Percentiles rank a stretch among this genome's conserved stretches.
These are phyloP conservation scores for Aspergillus brasiliensis DNA, from an alignment of 2,329 filamentous ascomycete species.

Conservation along the genomic window DNA sequence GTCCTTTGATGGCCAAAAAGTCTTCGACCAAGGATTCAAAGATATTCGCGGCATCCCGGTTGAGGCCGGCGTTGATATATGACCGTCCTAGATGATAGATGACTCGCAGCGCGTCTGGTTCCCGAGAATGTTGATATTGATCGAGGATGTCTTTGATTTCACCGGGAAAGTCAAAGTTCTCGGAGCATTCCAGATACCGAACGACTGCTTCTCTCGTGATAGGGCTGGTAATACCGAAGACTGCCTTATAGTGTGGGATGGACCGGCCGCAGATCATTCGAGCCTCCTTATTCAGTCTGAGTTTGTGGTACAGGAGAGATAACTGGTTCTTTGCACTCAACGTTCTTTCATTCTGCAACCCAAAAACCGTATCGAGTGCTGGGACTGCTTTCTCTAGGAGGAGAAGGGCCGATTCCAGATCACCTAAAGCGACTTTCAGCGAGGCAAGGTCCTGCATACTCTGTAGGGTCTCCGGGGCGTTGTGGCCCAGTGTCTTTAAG, in stretches of 20 bases:
- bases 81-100: constrained; percentile 30
- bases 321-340: constrained; percentile 34
- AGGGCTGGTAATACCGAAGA: constrained; percentile 27
- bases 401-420: constrained; percentile 30
- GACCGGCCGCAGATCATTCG: constrained; percentile 25
- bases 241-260: constrained; percentile 29
- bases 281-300: constrained; percentile 30
- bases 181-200: constrained; percentile 29
- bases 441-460: constrained; percentile 35
- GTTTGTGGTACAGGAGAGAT: constrained; percentile 32
- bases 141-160: constrained; percentile 31
- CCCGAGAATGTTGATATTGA: constrained; percentile 28
- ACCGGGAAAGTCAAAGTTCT: constrained; percentile 32
- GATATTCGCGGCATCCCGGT: constrained; percentile 30
- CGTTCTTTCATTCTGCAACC: constrained; percentile 31
- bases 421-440: constrained; percentile 29
- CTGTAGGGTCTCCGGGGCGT: constrained; percentile 33
- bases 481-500: constrained; percentile 31
- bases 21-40: constrained; percentile 32
- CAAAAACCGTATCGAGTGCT: constrained; percentile 33
- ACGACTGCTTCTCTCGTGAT: constrained; percentile 29
- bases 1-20: constrained; percentile 26
- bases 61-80: constrained; percentile 33
- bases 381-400: constrained; percentile 33
- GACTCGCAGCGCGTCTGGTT: constrained; percentile 28